Percentiles rank a stretch among this genome's conserved stretches.
Evolutionary conservation across 805 yeast genomes (phyloP).

Genomic region (Wickerhamomyces hampshirensis): DNA sequence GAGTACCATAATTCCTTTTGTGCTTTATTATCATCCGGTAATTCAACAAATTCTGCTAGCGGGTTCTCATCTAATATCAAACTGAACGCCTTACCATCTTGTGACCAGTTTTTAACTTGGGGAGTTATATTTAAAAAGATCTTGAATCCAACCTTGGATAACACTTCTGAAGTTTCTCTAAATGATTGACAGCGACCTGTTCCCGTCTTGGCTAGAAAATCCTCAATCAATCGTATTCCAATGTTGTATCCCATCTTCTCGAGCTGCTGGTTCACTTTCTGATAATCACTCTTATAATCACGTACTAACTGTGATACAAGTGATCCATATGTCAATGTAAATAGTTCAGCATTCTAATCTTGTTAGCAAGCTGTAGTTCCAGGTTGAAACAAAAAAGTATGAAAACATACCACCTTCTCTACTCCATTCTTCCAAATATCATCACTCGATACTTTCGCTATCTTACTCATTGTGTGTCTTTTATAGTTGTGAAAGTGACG

Average conservation of each 20-base stretch:
- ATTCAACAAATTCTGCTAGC: constrained; percentile 89
- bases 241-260: constrained; percentile 95
- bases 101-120: constrained; percentile 65
- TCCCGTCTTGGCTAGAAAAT: constrained; percentile 85
- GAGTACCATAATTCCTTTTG: constrained; percentile 84
- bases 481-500: no score
- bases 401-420: constrained; percentile 72
- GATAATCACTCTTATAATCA: constrained; percentile 72
- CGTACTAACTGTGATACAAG: constrained; percentile 87
- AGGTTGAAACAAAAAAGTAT: not conserved
- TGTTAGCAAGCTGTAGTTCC: no score
- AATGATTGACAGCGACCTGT: constrained; percentile 74
- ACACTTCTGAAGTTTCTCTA: constrained; percentile 81
- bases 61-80: constrained; percentile 81
- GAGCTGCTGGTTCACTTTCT: constrained; percentile 74
- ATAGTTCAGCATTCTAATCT: constrained; percentile 75
- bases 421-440: constrained; percentile 88
- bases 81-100: constrained; percentile 70
- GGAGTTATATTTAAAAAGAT: constrained; percentile 84
- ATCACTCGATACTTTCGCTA: constrained; percentile 57
- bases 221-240: constrained; percentile 88
- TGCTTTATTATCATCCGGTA: constrained; percentile 76
- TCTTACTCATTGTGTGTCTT: constrained; percentile 30
- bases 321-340: constrained; percentile 93
- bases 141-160: constrained; percentile 85